Evolutionary conservation across 2,329 filamentous ascomycete species (phyloP).

Genomic region (Hypoxylon sp.): DNA sequence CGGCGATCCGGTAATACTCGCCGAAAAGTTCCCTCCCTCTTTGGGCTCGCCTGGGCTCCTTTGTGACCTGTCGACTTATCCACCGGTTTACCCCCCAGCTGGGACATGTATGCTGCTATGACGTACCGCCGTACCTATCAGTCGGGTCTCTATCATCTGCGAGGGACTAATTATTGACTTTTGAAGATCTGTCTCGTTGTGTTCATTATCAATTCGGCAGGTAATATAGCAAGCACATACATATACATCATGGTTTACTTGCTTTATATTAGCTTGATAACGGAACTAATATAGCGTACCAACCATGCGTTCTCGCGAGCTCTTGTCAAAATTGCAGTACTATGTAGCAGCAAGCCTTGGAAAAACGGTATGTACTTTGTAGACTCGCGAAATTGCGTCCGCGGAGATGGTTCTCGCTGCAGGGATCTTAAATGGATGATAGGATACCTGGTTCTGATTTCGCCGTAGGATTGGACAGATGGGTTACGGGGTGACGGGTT

Average conservation of each 20-base stretch:
- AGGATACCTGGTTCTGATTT: conserved; percentile 4
- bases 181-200: background rate
- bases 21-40: conserved; percentile 6
- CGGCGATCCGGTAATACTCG: conserved; percentile 22
- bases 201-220: conserved; percentile 21
- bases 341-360: background rate
- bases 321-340: conserved; percentile 9
- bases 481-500: conserved; percentile 1
- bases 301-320: background rate
- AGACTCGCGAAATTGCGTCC: background rate
- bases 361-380: background rate
- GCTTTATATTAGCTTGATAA: background rate
- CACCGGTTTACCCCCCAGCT: no score
- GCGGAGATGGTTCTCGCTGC: conserved; percentile 8
- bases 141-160: background rate
- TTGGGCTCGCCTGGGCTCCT: conserved; percentile 1
- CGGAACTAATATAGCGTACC: background rate
- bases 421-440: conserved; percentile 21
- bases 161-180: background rate
- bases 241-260: background rate
- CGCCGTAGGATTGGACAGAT: conserved; percentile 2
- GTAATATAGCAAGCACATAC: conserved; percentile 12
- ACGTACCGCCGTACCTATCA: background rate
- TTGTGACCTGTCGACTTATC: conserved; percentile 4
- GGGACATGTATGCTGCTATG: no score